phyloP scores from a whole-genome alignment of 2,329 filamentous ascomycete genomes.

The Dendryphion nanum region DNA sequence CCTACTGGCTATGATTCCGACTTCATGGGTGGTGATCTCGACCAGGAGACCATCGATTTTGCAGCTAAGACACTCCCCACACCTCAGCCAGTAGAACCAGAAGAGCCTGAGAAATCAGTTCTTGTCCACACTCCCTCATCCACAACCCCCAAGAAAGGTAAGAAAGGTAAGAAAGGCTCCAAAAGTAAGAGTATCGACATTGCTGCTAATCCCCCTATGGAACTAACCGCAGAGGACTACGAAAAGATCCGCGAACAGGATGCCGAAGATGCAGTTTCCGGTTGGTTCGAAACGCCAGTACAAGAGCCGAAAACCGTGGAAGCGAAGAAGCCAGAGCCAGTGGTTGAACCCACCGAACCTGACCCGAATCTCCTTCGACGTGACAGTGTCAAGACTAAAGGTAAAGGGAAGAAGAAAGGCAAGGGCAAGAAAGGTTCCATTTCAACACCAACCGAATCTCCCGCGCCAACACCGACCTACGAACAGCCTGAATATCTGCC shows the following conservation, averaged over 20 bases:
- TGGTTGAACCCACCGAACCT: constrained; percentile 9
- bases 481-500: constrained; percentile 8
- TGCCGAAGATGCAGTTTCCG: constrained; percentile 23
- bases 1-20: constrained; percentile 14
- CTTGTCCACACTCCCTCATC: constrained; percentile 8
- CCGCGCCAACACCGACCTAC: constrained; percentile 11
- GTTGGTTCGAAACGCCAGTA: constrained; percentile 17
- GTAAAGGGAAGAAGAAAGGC: constrained; percentile 23
- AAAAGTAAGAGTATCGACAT: constrained; percentile 24
- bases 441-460: constrained; percentile 10
- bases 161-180: constrained; percentile 33
- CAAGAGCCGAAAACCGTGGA: constrained; percentile 10
- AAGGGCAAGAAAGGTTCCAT: constrained; percentile 13
- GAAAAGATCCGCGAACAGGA: constrained; percentile 20
- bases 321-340: constrained; percentile 7
- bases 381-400: constrained; percentile 23
- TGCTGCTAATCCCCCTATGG: constrained; percentile 6
- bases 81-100: no score
- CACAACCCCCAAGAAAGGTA: constrained; percentile 25
- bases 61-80: constrained; percentile 11
- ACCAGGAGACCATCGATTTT: constrained; percentile 18
- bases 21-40: constrained; percentile 22
- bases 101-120: constrained; percentile 9
- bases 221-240: constrained; percentile 20
- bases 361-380: constrained; percentile 15